Base-by-base conservation (phyloP, 805 yeast genomes). In the Yarrowia sp. region DNA sequence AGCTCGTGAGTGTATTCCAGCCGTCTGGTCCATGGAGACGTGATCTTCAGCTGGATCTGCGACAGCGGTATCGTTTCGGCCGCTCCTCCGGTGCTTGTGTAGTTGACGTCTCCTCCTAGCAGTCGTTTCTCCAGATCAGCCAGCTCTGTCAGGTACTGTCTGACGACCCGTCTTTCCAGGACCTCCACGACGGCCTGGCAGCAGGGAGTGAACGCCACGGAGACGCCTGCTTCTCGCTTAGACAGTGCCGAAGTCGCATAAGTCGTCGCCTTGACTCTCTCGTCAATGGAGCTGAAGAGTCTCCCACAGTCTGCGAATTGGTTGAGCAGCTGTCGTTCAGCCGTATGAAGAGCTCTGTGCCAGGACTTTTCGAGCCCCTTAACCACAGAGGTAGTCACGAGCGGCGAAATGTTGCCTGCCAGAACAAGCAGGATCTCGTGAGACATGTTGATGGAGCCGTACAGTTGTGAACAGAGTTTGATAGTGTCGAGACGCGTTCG, bases 351-450 rank as follows among this genome's bases (percentile, higher is more conserved):
- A 4, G 58, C 22, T n/a, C 58, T 55, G 19, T 29, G 39, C 36
- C 35, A 59, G 14, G 51, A 55, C 18, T 32, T 32, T 6, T 53
- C 31, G 31, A 46, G 39, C 7, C 35, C 61, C 14, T 51, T 36
- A 9, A 32, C 35, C n/a, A 58, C 35, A 1, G 41, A 24, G 10
- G 38, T 29, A 9, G 29, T 38, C 14, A 59, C 51, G 6, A 67
- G 46, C 10, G 63, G 62, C 33, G 68, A 64, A 16, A 32, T 44
- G 36, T 53, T 64, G 29, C 70, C 70, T 6, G 68, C 67, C 46
- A 68, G 51, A 7, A 66, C 68, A 22, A 68, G 55, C 62, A 68
- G 47, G 10, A 67, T 55, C 39, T 68, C 70, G 27, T 68, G 70
- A 24, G 67, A 63, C 71, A 68, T 68, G 44, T 21, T 24, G 49